These are phyloP conservation scores for Acorus calamus DNA, from an alignment of 106 monocot genomes.

Conservation along the genomic window DNA sequence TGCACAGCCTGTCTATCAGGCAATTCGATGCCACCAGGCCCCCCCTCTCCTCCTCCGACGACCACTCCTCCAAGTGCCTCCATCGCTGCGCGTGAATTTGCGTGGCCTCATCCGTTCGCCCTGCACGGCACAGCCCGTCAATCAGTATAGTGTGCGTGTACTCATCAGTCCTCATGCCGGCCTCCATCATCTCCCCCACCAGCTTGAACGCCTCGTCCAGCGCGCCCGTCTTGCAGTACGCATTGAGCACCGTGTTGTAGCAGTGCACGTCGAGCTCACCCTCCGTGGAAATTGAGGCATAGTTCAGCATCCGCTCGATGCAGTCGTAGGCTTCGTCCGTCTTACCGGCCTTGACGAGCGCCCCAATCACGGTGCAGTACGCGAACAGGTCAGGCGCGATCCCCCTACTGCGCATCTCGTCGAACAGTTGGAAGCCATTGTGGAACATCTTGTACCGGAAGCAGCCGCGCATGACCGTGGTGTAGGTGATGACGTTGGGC, in stretches of 20 bases:
- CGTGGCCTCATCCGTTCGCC: constrained; percentile 34
- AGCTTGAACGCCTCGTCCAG: constrained; percentile 44
- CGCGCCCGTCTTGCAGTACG: constrained; percentile 51
- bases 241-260: constrained; percentile 69
- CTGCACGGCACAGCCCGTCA: constrained; percentile 65
- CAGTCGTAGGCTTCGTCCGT: constrained; percentile 45
- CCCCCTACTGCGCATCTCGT: constrained; percentile 34
- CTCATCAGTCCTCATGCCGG: constrained; percentile 44
- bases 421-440: constrained; percentile 53
- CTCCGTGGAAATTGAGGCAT: constrained; percentile 3
- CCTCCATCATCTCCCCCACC: constrained; percentile 49
- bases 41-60: constrained; percentile 36
- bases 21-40: constrained; percentile 73
- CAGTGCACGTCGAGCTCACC: constrained; percentile 58
- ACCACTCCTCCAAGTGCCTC: constrained; percentile 18
- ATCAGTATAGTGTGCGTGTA: constrained; percentile 75
- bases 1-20: constrained; percentile 70
- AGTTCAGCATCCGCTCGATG: constrained; percentile 36
- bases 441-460: constrained; percentile 49
- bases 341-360: constrained; percentile 48
- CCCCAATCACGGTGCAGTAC: constrained; percentile 71
- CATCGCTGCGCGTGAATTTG: not conserved
- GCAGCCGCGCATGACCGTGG: constrained; percentile 71
- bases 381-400: constrained; percentile 48
- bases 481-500: constrained; percentile 75